Percentiles rank a stretch among this genome's conserved stretches.
Conservation (phyloP, 768 basidiomycete species). For the Russula sp. region DNA sequence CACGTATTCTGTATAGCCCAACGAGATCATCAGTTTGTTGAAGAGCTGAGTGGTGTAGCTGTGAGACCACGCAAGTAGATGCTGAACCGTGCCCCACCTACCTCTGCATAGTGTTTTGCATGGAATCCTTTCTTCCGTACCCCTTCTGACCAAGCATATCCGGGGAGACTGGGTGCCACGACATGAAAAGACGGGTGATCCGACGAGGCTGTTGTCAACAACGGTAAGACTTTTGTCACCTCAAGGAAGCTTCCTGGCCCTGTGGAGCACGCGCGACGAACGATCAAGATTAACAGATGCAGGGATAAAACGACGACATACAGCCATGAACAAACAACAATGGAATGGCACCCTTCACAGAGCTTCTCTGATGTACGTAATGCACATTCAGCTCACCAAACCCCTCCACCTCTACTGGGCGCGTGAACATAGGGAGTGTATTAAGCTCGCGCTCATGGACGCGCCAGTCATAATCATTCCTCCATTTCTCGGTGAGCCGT, state of each 20-base stretch:
- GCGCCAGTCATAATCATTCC: slow-evolving; percentile 28
- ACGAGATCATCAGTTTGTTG: slow-evolving; percentile 24
- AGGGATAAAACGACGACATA: slow-evolving; percentile 14
- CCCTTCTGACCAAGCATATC: slow-evolving; percentile 55
- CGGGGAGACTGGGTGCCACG: slow-evolving; percentile 50
- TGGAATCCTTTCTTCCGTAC: slow-evolving; percentile 30
- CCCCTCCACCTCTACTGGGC: slow-evolving; percentile 29
- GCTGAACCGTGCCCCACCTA: neutral
- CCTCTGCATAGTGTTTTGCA: slow-evolving; percentile 25
- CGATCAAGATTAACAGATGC: too few relatives aligned
- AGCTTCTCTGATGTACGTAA: slow-evolving; percentile 31
- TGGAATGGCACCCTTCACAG: slow-evolving; percentile 25
- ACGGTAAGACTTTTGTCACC: slow-evolving; percentile 47
- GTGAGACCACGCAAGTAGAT: neutral
- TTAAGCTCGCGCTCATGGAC: slow-evolving; percentile 28
- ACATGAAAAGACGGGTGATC: slow-evolving; percentile 55
- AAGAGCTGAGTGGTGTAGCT: slow-evolving; percentile 6
- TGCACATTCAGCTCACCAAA: slow-evolving; percentile 30
- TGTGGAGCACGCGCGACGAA: neutral
- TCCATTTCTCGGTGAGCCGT: slow-evolving; percentile 28
- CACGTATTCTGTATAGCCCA: slow-evolving; percentile 31
- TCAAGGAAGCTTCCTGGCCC: slow-evolving; percentile 29
- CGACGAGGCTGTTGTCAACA: slow-evolving; percentile 36
- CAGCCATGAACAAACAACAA: slow-evolving; percentile 30
- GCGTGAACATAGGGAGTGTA: slow-evolving; percentile 31